Evolutionary conservation across 2,329 filamentous ascomycete genomes (phyloP), one percentile per base, ranked within the genome.

Genomic region (Fusarium fracticaudum): DNA sequence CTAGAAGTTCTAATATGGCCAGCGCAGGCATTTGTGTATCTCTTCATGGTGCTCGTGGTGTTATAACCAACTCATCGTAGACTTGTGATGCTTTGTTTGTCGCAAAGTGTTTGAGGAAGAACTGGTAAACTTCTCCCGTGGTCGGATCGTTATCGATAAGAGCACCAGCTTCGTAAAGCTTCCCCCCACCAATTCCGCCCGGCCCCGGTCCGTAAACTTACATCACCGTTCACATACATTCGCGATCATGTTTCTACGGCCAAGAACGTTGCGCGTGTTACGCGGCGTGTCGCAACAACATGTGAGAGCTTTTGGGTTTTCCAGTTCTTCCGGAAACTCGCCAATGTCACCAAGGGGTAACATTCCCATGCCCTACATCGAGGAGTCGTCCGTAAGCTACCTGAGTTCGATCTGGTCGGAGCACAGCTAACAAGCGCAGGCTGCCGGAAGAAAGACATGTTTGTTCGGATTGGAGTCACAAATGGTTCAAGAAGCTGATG

Each of bases 371-470:
- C 89, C 89, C 2, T 90, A 89, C 77, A 90, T 91, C 78, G 83
- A 84, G 75, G 83, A 84, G 80, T 83, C 82, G 31, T 83, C 83
- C 76, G 83, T 84, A 73, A 79, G 83, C 76, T 71, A 53, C 26
- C 22, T 51, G 26, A 48, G 17, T 54, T 22, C 22, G 18, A 14
- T 31, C 20, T 8, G 29, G 17, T 41, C 3, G 67, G 54, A 43
- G 26, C 24, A n/a, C 26, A 33, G 62, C 81, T 84, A 76, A 84
- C 61, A 43, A 35, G n/a, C 65, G 78, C 78, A 95, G 93, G 88
- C 91, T 78, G 91, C 91, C 74, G 93, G 93, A 71, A 93, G 92
- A 88, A 91, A 92, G 81, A 94, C 92, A 82, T 94, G 92, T 94
- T 86, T 76, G 90, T 75, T 50, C 11, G 15, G 20, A 13, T 20